A percentile compares a stretch with the other conserved stretches of the same genome.
phyloP scores from a whole-genome alignment of 192 early-diverging fungal genomes.

The Phycomyces nitens region DNA sequence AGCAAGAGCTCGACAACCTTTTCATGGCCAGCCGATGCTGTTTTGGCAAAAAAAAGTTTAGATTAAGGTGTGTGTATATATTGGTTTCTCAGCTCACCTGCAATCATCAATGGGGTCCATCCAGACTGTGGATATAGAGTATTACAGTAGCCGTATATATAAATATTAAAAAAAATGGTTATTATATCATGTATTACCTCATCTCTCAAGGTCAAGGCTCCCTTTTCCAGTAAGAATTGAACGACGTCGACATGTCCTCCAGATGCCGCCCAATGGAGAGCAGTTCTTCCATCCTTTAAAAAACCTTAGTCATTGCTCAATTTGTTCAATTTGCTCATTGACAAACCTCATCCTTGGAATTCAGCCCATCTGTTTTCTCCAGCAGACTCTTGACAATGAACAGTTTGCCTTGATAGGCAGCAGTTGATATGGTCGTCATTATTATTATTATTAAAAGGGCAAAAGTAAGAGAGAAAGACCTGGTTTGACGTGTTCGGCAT shows the following conservation, averaged over 20 bases:
- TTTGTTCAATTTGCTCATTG: too few relatives aligned
- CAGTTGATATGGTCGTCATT: conserved; percentile 3
- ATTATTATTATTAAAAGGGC: too few relatives aligned
- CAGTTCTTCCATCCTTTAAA: conserved; percentile 42
- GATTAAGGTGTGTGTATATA: too few relatives aligned
- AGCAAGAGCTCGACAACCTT: conserved; percentile 35
- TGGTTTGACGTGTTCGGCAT: too few relatives aligned
- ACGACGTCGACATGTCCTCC: conserved; percentile 68
- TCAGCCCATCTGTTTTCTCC: neutral
- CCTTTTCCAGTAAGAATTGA: conserved; percentile 59
- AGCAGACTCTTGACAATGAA: too few relatives aligned
- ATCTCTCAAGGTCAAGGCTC: conserved; percentile 63
- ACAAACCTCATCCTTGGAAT: conserved; percentile 23
- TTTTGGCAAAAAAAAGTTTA: neutral
- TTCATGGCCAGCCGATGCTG: conserved; percentile 47
- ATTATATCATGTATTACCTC: conserved; percentile 37
- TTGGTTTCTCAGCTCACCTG: conserved; percentile 42
- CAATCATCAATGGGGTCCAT: conserved; percentile 56
- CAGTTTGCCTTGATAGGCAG: conserved; percentile 1
- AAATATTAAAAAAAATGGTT: too few relatives aligned
- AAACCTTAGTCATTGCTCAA: too few relatives aligned
- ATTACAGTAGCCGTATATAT: neutral
- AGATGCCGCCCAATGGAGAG: conserved; percentile 61
- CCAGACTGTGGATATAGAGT: conserved; percentile 30
- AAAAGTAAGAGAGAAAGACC: too few relatives aligned